Base-by-base conservation (phyloP, 2,329 filamentous ascomycete genomes). In the Sordariomycetes sp. region DNA sequence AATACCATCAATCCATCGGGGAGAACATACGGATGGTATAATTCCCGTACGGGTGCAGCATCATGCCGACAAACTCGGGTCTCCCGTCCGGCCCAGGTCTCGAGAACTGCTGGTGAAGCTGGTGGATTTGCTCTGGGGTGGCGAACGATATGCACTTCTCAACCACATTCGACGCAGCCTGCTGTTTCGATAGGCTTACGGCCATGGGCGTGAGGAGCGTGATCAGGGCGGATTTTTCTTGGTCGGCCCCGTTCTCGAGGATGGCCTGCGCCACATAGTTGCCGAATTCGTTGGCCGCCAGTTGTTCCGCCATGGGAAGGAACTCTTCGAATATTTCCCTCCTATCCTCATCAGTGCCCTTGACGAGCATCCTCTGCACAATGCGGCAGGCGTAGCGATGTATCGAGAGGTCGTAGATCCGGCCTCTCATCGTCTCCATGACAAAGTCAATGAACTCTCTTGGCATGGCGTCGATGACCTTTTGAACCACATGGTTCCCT, bases 261-360 rank as follows among this genome's bases (percentile, higher is more conserved):
- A 97, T 85, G 68, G 97, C 90, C 69, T 97, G 94, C 3, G 89
- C 88, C 20, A 99, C 94, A 68, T 99, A 99, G 72, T 99, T 99
- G 60, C 94, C 94, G 67, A 88, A 99, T 63, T 92, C 87, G 66
- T 97, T 90, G 1, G 85, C 83, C 62, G 97, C 89, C 59, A 97
- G 81, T 59, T 79, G 81, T 35, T 81, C 71, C 11, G 89, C 85
- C 63, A 86, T 87, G 11, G 79, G 77, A 67, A 94, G 88, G 24
- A 99, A 79, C 72, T 97, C 93, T 1, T 79, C 74, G 67, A 97
- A 81, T 56, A 97, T 87, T 35, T 79, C 80, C 54, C 79, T 76
- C 70, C 86, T 88, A 65, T 94, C 88, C 1, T 79, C 76, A 48
- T 87, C 82, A 18, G 86, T 84, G 57, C 90, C 91, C 66, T 89